A percentile compares a stretch with the other conserved stretches of the same genome.
Conservation (phyloP, 2,329 filamentous ascomycete genomes). For the Aspergillus oerlinghausenensis region DNA sequence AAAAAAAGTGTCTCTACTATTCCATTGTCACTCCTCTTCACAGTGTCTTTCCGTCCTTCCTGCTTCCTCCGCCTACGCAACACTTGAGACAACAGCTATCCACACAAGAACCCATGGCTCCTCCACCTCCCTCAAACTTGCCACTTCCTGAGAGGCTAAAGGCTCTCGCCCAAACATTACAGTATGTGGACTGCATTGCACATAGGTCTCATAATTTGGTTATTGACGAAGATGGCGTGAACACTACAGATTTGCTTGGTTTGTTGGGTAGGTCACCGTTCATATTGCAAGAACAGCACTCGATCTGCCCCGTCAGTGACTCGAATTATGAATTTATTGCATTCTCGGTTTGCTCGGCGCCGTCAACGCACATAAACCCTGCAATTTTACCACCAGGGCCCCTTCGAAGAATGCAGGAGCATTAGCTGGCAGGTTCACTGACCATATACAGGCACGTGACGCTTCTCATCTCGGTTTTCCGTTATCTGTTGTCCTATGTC, state of each 20-base stretch:
- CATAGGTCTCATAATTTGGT: conserved; percentile 8
- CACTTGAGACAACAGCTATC: not conserved
- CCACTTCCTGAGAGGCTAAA: conserved; percentile 71
- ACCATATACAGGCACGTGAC: conserved; percentile 66
- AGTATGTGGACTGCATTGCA: conserved; percentile 62
- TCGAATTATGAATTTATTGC: not conserved
- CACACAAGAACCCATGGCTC: conserved; percentile 54
- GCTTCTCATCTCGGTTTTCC: conserved; percentile 74
- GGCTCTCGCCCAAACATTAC: conserved; percentile 78
- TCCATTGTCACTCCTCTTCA: not conserved
- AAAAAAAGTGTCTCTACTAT: not conserved
- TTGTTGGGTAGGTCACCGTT: conserved; percentile 63
- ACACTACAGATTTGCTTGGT: conserved; percentile 60
- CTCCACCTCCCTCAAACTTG: conserved; percentile 65
- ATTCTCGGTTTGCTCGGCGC: not conserved
- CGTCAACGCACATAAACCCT: not conserved
- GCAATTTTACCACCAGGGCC: not conserved
- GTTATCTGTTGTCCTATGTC: conserved; percentile 81
- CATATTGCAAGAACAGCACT: conserved; percentile 5
- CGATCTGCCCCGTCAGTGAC: not conserved
- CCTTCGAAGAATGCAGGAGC: not conserved
- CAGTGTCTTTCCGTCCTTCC: not conserved
- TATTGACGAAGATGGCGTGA: conserved; percentile 31
- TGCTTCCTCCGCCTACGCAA: not conserved
- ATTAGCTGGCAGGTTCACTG: conserved; percentile 12